Evolutionary conservation across 1,284 basidiomycete species (phyloP).

Genomic region (Ustilago trichophora): DNA sequence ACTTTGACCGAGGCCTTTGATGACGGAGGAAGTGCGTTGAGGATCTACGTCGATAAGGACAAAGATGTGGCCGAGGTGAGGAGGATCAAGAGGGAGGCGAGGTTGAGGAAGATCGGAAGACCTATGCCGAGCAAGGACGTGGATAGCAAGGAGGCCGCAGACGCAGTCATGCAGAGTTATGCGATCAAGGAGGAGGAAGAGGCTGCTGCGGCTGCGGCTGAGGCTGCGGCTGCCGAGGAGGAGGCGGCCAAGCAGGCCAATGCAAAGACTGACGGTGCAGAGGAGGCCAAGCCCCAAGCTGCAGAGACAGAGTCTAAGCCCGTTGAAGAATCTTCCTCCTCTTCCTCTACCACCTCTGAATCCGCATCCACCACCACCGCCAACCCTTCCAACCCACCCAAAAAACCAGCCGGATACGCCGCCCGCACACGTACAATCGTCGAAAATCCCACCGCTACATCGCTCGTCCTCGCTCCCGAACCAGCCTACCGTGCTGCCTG

Average conservation of each 20-base stretch:
- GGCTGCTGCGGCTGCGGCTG: conserved; percentile 17
- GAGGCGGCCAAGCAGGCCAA: too few relatives aligned
- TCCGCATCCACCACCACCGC: background rate
- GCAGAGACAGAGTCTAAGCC: too few relatives aligned
- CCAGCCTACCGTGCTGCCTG: conserved; percentile 56
- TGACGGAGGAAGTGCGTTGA: conserved; percentile 81
- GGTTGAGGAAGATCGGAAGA: conserved; percentile 63
- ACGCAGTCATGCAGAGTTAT: conserved; percentile 50
- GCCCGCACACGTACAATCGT: conserved; percentile 32
- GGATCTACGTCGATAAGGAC: conserved; percentile 70
- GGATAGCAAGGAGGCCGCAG: conserved; percentile 49
- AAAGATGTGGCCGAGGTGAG: conserved; percentile 76
- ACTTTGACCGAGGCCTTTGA: conserved; percentile 91
- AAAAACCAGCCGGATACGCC: conserved; percentile 56
- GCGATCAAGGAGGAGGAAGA: conserved; percentile 46
- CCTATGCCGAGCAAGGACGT: conserved; percentile 58
- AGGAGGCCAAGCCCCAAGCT: too few relatives aligned
- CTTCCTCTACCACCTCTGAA: too few relatives aligned
- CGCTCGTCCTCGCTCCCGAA: conserved; percentile 59
- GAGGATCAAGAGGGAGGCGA: conserved; percentile 55
- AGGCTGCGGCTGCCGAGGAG: too few relatives aligned
- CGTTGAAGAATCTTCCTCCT: too few relatives aligned
- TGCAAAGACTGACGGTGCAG: too few relatives aligned
- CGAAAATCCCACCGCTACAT: conserved; percentile 50
- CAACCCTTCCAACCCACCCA: background rate